Evolutionary conservation across 257 asterid genomes (phyloP).

Genomic region (Jacaranda copaia): DNA sequence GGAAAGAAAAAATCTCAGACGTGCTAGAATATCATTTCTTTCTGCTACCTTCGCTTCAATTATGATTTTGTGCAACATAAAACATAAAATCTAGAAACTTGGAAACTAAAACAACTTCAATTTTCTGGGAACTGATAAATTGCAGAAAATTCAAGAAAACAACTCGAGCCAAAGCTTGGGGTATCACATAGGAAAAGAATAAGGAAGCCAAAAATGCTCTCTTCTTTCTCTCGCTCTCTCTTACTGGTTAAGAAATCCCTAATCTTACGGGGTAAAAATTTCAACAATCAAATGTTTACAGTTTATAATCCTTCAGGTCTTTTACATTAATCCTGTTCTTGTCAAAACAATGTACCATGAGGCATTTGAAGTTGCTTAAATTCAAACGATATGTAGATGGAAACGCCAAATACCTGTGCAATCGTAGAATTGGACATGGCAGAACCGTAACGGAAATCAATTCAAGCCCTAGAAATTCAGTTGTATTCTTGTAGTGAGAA

Average conservation of each 20-base stretch:
- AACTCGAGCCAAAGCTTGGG: neutral
- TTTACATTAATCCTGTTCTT: neutral
- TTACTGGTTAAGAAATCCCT: neutral
- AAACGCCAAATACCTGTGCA: conserved; percentile 31
- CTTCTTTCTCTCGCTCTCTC: conserved; percentile 1
- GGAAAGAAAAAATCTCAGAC: neutral
- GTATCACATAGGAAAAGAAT: neutral
- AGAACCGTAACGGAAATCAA: conserved; percentile 4
- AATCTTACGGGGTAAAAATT: neutral
- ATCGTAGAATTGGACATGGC: neutral
- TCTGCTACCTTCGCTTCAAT: neutral
- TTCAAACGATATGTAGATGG: neutral
- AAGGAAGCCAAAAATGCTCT: neutral
- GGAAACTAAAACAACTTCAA: neutral
- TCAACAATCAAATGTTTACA: neutral
- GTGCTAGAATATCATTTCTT: neutral
- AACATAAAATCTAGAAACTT: neutral
- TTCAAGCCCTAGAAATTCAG: conserved; percentile 35
- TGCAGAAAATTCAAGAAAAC: neutral
- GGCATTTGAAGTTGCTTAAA: neutral
- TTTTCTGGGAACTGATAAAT: neutral
- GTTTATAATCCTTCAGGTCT: neutral
- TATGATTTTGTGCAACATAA: neutral
- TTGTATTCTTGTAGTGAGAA: neutral
- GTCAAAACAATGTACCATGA: conserved; percentile 7